These are phyloP conservation scores for Torulaspora franciscae DNA, from an alignment of 805 yeast species.

Conservation along the genomic window DNA sequence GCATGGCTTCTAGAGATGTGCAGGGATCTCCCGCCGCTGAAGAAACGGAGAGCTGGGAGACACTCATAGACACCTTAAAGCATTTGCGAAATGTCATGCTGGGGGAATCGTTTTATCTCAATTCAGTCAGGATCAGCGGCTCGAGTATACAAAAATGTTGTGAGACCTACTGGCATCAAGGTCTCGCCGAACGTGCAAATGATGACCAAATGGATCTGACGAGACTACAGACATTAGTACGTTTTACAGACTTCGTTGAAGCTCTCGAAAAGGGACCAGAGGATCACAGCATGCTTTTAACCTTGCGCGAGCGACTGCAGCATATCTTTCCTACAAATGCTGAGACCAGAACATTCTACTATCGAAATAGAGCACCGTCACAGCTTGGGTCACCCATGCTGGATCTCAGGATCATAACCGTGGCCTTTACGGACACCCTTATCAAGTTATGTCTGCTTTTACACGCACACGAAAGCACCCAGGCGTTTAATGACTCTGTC, in stretches of 20 bases:
- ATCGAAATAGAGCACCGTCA: not conserved
- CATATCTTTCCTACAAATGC: not conserved
- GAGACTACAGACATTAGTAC: not conserved
- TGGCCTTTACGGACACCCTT: slow-evolving; percentile 4
- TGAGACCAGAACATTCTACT: not conserved
- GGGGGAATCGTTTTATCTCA: slow-evolving; percentile 14
- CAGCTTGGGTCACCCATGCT: not conserved
- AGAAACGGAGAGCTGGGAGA: not conserved
- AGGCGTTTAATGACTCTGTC: slow-evolving; percentile 2
- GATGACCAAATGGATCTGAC: slow-evolving; percentile 4
- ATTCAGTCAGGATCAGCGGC: slow-evolving; percentile 11
- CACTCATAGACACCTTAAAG: slow-evolving; percentile 8
- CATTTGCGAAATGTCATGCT: slow-evolving; percentile 16
- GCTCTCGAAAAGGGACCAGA: not conserved
- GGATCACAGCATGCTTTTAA: slow-evolving; percentile 1
- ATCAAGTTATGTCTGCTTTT: slow-evolving; percentile 5
- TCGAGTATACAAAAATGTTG: slow-evolving; percentile 14
- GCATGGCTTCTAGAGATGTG: not conserved
- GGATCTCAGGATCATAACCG: slow-evolving; percentile 4
- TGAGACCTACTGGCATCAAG: slow-evolving; percentile 9
- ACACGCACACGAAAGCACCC: not conserved
- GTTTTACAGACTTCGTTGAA: not conserved
- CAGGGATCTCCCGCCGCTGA: not conserved
- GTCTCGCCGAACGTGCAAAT: not conserved
- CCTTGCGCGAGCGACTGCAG: slow-evolving; percentile 5